These are phyloP conservation scores for Pueraria montana DNA, from an alignment of 306 rosid species.

Conservation along the genomic window DNA sequence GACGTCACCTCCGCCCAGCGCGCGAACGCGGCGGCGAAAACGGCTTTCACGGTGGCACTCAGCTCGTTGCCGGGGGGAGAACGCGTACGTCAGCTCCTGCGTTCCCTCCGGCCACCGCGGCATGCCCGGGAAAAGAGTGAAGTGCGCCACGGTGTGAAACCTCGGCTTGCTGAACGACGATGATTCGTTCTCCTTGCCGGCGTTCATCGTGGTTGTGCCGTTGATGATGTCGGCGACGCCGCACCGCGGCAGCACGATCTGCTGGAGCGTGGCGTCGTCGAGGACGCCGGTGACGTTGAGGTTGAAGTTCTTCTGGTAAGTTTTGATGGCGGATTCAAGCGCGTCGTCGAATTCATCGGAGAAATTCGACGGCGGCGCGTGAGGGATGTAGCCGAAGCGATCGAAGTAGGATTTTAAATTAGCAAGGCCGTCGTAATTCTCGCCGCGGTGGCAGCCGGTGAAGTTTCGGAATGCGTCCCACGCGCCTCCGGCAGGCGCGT, in stretches of 20 bases:
- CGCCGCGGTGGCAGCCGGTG: slow-evolving; percentile 62
- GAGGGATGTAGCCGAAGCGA: slow-evolving; percentile 70
- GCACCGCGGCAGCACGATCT: slow-evolving; percentile 64
- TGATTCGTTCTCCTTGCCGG: slow-evolving; percentile 51
- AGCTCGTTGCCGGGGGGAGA: slow-evolving; percentile 58
- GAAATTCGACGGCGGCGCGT: slow-evolving; percentile 48
- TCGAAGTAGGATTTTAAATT: slow-evolving; percentile 66
- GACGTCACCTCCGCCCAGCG: slow-evolving; percentile 73
- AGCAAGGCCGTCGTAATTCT: slow-evolving; percentile 55
- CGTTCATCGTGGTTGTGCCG: slow-evolving; percentile 65
- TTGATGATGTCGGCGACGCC: slow-evolving; percentile 73
- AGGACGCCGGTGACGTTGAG: slow-evolving; percentile 71
- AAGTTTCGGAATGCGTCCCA: slow-evolving; percentile 68
- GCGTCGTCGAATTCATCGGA: slow-evolving; percentile 69
- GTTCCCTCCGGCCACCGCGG: slow-evolving; percentile 70
- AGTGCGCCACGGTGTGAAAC: slow-evolving; percentile 70
- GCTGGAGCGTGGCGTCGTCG: slow-evolving; percentile 56
- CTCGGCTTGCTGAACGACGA: slow-evolving; percentile 36
- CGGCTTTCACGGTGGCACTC: slow-evolving; percentile 42
- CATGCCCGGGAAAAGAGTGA: slow-evolving; percentile 58
- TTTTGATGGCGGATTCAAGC: slow-evolving; percentile 59
- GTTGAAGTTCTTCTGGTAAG: slow-evolving; percentile 80
- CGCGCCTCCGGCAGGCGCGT: slow-evolving; percentile 11
- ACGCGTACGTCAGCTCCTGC: slow-evolving; percentile 63
- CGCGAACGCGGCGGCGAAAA: slow-evolving; percentile 62